Conservation (phyloP, 2,329 filamentous ascomycete species). For the Raffaelea ambrosiae region DNA sequence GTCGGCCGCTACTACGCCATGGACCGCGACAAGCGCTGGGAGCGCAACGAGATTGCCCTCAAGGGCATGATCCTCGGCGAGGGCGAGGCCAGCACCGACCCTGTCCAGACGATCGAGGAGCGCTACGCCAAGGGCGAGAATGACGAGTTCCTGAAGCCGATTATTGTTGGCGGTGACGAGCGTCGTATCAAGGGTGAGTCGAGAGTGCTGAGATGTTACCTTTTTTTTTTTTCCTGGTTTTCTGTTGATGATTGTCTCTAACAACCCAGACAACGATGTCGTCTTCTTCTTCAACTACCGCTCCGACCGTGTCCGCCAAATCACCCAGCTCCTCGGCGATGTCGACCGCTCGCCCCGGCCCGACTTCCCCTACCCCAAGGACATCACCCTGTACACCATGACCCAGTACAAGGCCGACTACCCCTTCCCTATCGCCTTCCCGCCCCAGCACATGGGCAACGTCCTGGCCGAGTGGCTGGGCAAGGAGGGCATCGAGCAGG, state of each 20-base stretch:
- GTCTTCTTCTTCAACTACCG: slow-evolving; percentile 99
- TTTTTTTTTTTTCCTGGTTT: background rate
- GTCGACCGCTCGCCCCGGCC: slow-evolving; percentile 84
- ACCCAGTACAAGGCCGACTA: slow-evolving; percentile 96
- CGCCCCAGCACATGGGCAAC: slow-evolving; percentile 92
- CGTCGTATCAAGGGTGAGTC: slow-evolving; percentile 69
- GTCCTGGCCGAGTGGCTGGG: slow-evolving; percentile 96
- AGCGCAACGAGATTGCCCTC: slow-evolving; percentile 81
- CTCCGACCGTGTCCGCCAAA: slow-evolving; percentile 91
- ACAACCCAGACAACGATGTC: slow-evolving; percentile 84
- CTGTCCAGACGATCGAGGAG: slow-evolving; percentile 77
- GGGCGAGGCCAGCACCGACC: slow-evolving; percentile 77
- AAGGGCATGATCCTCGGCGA: slow-evolving; percentile 81
- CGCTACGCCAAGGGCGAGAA: slow-evolving; percentile 82
- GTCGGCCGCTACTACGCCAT: slow-evolving; percentile 97
- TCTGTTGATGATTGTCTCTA: too few relatives aligned
- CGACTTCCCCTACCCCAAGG: slow-evolving; percentile 87
- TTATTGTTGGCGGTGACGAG: slow-evolving; percentile 84
- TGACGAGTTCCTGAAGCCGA: slow-evolving; percentile 97
- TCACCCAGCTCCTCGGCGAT: slow-evolving; percentile 87
- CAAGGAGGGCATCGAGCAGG: slow-evolving; percentile 84
- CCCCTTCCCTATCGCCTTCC: slow-evolving; percentile 84
- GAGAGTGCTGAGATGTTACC: background rate
- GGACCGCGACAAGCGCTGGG: slow-evolving; percentile 99
- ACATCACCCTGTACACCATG: slow-evolving; percentile 86